Evolutionary conservation across 441 rosid species (phyloP).

Genomic region (Pelargonium citronellum): DNA sequence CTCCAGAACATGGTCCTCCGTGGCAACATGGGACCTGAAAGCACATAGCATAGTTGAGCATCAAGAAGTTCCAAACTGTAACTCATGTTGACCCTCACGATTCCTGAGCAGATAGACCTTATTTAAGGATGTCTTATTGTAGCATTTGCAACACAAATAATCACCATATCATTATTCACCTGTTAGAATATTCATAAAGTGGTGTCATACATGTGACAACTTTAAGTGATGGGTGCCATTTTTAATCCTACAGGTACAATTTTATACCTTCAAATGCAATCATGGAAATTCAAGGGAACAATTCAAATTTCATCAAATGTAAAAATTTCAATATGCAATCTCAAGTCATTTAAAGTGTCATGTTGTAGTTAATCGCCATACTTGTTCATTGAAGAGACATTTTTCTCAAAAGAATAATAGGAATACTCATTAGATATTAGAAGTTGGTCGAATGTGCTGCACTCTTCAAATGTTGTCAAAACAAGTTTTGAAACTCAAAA

Average conservation of each 20-base stretch:
- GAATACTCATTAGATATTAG: not conserved
- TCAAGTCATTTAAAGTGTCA: too few relatives aligned
- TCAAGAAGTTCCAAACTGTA: not conserved
- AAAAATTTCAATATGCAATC: too few relatives aligned
- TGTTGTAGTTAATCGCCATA: too few relatives aligned
- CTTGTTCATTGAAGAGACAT: too few relatives aligned
- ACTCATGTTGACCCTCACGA: not conserved
- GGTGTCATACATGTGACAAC: not conserved
- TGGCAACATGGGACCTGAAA: constrained; percentile 75
- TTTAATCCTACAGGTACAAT: not conserved
- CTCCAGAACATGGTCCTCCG: constrained; percentile 77
- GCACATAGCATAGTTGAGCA: constrained; percentile 1
- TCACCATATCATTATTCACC: not conserved
- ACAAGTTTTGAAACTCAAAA: not conserved
- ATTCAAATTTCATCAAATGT: not conserved
- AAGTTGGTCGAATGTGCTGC: not conserved
- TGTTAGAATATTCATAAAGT: not conserved
- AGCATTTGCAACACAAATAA: not conserved
- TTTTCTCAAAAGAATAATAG: too few relatives aligned
- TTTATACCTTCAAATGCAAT: not conserved
- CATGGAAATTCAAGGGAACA: not conserved
- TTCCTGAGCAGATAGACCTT: not conserved
- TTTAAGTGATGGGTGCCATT: not conserved
- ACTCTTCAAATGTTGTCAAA: not conserved
- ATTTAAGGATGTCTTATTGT: not conserved